Evolutionary conservation across 2,329 filamentous ascomycete genomes (phyloP), one percentile per base, ranked within the genome.

Genomic region (Chaetomiaceae sp.): DNA sequence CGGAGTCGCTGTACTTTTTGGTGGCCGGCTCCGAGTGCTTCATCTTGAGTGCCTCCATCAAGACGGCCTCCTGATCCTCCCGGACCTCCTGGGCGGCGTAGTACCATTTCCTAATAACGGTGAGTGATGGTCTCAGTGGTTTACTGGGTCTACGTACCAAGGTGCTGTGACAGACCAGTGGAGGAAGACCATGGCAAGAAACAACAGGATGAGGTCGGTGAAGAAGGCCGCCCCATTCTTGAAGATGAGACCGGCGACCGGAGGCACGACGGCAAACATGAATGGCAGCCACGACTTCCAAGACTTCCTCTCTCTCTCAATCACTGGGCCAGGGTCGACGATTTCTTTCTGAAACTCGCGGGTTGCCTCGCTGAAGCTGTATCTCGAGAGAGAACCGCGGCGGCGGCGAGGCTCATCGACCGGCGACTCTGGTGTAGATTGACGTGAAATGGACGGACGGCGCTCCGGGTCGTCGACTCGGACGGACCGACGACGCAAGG

Each of bases 151-250:
- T 29, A 62, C 80, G 67, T 74, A 91, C 91, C 92, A 97, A 62
- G 92, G 92, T 61, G 94, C 77, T 52, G 89, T 86, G 39, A 96
- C 87, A 45, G 89, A 91, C 89, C 91, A 96, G 67, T 96, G 91
- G 57, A 97, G 75, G 64, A 96, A 95, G 40, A 96, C 80, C 4
- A 87, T 89, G 2, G 89, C 88, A 57, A 97, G 71, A 3, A 81
- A 83, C 29, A 97, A 72, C 31, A 97, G 75, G 63, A 94, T 86
- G 25, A 95, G 72, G 69, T 97, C 92, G 0, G 91, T 96, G 51
- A 91, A 83, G 57, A 96, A 79, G 1, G 86, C 82, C 62, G 85
- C 87, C 12, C 92, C 92, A 72, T 95, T 88, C 56, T 88, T 81
- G 67, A 96, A 95, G 53, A 96, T 75, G 45, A 95, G 71, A 0